These are phyloP conservation scores for Penicillium steckii DNA, from an alignment of 495 filamentous ascomycete species.

Conservation along the genomic window DNA sequence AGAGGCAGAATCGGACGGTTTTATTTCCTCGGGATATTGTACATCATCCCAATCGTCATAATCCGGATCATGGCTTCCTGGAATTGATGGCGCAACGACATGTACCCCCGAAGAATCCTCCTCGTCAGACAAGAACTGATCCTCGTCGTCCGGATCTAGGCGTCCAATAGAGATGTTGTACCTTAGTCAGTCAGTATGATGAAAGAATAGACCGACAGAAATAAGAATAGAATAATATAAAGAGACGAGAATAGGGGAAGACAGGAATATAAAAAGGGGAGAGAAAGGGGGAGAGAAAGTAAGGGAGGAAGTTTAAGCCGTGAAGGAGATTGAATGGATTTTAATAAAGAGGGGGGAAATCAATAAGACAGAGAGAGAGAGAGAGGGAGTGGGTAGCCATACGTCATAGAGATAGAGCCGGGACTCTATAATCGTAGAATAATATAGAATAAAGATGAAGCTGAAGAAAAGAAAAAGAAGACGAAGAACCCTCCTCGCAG, in stretches of 20 bases:
- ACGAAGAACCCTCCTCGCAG: neutral
- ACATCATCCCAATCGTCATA: constrained; percentile 54
- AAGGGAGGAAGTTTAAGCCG: neutral
- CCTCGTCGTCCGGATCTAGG: constrained; percentile 39
- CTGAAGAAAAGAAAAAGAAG: neutral
- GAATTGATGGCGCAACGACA: constrained; percentile 51
- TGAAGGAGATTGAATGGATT: constrained; percentile 22
- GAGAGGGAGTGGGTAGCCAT: constrained; percentile 17
- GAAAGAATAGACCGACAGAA: constrained; percentile 13
- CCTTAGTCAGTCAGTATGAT: constrained; percentile 24
- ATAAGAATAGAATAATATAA: constrained; percentile 41
- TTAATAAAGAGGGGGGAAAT: neutral
- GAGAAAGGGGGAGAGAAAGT: constrained; percentile 5
- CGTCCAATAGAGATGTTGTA: constrained; percentile 51
- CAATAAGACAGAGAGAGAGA: constrained; percentile 2
- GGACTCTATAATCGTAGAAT: constrained; percentile 4
- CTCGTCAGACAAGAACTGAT: constrained; percentile 48
- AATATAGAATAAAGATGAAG: neutral
- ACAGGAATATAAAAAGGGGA: constrained; percentile 4
- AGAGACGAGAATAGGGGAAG: constrained; percentile 13
- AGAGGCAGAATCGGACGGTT: constrained; percentile 82
- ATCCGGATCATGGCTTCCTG: constrained; percentile 22
- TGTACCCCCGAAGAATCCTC: constrained; percentile 56
- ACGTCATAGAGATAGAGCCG: constrained; percentile 30
- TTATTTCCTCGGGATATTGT: constrained; percentile 63